Evolutionary conservation across 495 filamentous ascomycete genomes (phyloP).

Genomic region (Hyaloscypha finlandica): DNA sequence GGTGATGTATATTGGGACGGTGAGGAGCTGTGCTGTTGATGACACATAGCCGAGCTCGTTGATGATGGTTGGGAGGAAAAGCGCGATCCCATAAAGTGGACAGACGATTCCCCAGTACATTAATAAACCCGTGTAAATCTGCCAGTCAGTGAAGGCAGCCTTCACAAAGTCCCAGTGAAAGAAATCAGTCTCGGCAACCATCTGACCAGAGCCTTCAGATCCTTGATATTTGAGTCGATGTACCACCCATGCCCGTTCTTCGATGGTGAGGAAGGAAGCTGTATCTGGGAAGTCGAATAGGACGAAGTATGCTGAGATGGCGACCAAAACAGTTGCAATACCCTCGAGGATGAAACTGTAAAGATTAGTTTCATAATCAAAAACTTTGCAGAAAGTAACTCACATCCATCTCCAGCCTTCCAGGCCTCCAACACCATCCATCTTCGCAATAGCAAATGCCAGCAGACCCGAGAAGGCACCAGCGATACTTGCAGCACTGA

Average conservation of each 20-base stretch:
- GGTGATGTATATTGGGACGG: conserved; percentile 40
- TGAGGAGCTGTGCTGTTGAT: conserved; percentile 42
- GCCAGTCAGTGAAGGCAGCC: conserved; percentile 67
- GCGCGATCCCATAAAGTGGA: conserved; percentile 45
- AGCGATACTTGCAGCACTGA: conserved; percentile 33
- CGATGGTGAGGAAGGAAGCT: conserved; percentile 61
- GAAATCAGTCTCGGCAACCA: conserved; percentile 57
- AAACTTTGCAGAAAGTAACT: background rate
- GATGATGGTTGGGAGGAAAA: conserved; percentile 72
- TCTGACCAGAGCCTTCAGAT: conserved; percentile 21
- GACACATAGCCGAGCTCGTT: conserved; percentile 4
- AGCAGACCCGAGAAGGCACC: conserved; percentile 42
- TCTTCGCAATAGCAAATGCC: conserved; percentile 54
- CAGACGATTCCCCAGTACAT: conserved; percentile 66
- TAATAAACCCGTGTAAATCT: conserved; percentile 49
- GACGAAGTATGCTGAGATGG: conserved; percentile 57
- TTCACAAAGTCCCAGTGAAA: conserved; percentile 64
- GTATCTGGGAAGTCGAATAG: conserved; percentile 71
- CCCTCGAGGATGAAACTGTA: conserved; percentile 31
- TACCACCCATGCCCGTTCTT: conserved; percentile 66
- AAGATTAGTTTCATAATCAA: background rate
- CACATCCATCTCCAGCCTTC: conserved; percentile 39
- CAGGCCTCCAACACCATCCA: conserved; percentile 38
- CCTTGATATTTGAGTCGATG: conserved; percentile 53
- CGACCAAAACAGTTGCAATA: conserved; percentile 51